Evolutionary conservation across 2,329 filamentous ascomycete species (phyloP).

Genomic region (Fusarium sambucinum): DNA sequence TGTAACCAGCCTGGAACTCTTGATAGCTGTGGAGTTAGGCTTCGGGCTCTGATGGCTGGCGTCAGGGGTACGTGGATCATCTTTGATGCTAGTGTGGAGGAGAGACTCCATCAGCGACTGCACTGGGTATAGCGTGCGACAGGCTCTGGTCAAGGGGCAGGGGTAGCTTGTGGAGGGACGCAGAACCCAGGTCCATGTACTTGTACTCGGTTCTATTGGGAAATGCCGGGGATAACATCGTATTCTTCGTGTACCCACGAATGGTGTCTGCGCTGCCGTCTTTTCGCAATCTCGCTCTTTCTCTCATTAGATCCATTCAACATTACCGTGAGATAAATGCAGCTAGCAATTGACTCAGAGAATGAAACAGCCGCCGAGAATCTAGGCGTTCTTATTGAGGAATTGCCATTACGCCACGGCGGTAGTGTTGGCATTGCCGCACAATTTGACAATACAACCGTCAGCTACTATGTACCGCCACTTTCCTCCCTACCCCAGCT

Average conservation of each 20-base stretch:
- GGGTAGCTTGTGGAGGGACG: slow-evolving; percentile 19
- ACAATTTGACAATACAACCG: neutral
- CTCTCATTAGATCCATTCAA: neutral
- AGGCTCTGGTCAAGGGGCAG: slow-evolving; percentile 24
- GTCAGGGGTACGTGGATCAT: slow-evolving; percentile 41
- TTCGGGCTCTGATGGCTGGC: slow-evolving; percentile 29
- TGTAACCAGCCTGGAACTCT: slow-evolving; percentile 15
- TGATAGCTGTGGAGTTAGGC: slow-evolving; percentile 31
- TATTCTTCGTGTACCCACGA: neutral
- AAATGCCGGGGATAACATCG: slow-evolving; percentile 4
- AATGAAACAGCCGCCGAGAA: neutral
- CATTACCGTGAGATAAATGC: neutral
- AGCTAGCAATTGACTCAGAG: neutral
- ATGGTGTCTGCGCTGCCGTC: neutral
- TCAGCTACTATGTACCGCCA: too few relatives aligned
- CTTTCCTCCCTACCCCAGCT: too few relatives aligned
- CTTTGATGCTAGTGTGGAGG: slow-evolving; percentile 27
- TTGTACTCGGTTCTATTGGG: neutral
- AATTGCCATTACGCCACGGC: neutral
- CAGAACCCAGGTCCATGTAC: neutral
- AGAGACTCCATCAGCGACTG: slow-evolving; percentile 19
- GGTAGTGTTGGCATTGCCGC: neutral
- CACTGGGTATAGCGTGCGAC: slow-evolving; percentile 16
- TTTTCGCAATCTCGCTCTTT: neutral
- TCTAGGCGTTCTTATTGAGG: neutral